Conservation (phyloP, 2,329 filamentous ascomycete species). For the Colletotrichum tofieldiae region DNA sequence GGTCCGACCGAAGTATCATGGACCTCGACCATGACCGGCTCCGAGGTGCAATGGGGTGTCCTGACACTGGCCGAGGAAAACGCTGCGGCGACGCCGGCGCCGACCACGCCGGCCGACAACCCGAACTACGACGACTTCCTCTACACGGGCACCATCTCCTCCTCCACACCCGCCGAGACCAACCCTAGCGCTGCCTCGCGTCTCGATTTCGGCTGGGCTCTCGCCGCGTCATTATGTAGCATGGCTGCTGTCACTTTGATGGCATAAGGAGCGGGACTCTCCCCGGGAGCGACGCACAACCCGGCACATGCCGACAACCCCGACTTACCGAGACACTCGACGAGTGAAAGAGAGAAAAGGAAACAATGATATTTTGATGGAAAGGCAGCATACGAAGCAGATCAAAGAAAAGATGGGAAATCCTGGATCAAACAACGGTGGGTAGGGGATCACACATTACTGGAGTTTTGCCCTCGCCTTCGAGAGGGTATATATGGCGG, state of each 20-base stretch:
- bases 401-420: background rate
- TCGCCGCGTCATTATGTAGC: conserved; percentile 33
- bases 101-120: conserved; percentile 14
- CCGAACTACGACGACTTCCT: conserved; percentile 42
- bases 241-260: conserved; percentile 19
- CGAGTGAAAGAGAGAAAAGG: background rate
- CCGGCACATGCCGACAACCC: background rate
- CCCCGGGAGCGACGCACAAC: background rate
- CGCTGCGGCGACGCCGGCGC: conserved; percentile 43
- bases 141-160: conserved; percentile 34
- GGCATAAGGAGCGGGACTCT: background rate
- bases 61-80: conserved; percentile 59
- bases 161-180: conserved; percentile 37
- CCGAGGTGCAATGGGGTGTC: conserved; percentile 61
- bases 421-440: background rate
- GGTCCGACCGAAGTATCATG: conserved; percentile 62
- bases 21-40: conserved; percentile 61
- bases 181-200: conserved; percentile 35
- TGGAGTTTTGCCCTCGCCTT: conserved; percentile 11
- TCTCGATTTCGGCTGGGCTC: conserved; percentile 17
- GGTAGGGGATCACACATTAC: background rate
- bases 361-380: background rate
- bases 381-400: conserved; percentile 13
- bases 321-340: background rate
- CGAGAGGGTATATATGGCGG: background rate